phyloP scores from a whole-genome alignment of 768 basidiomycete species.

The Kwoniella mangroviensis region DNA sequence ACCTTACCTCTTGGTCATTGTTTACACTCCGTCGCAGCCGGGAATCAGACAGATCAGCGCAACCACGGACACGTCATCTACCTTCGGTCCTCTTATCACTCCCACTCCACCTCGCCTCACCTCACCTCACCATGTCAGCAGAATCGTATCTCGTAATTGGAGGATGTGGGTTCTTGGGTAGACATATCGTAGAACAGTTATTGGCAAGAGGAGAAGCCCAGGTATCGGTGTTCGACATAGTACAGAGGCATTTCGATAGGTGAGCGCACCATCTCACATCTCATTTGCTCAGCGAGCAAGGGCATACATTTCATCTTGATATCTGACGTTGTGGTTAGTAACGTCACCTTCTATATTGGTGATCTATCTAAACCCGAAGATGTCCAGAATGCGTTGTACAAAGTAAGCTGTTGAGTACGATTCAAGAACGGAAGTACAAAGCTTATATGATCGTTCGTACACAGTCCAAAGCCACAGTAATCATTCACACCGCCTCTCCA shows the following conservation, averaged over 20 bases:
- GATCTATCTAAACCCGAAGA: conserved; percentile 81
- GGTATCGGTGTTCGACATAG: conserved; percentile 87
- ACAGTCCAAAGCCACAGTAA: conserved; percentile 80
- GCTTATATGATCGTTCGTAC: conserved; percentile 4
- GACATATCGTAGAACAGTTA: conserved; percentile 86
- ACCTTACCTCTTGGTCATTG: no score
- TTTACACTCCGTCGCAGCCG: no score
- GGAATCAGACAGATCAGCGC: no score
- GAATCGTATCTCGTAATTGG: conserved; percentile 91
- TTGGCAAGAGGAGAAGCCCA: conserved; percentile 72
- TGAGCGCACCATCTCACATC: conserved; percentile 10
- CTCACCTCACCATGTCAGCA: conserved; percentile 11
- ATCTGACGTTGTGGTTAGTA: conserved; percentile 35
- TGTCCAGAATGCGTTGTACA: conserved; percentile 72
- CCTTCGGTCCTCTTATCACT: background rate
- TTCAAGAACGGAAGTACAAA: no score
- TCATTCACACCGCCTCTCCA: conserved; percentile 93
- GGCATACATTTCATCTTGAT: background rate
- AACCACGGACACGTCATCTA: background rate
- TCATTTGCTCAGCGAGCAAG: no score
- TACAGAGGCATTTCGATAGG: conserved; percentile 76
- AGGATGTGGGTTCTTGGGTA: conserved; percentile 69
- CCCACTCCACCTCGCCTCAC: background rate
- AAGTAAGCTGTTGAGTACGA: conserved; percentile 62
- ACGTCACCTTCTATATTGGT: conserved; percentile 75